These are phyloP conservation scores for Calocera viscosa DNA, from an alignment of 768 basidiomycete species.

Conservation along the genomic window DNA sequence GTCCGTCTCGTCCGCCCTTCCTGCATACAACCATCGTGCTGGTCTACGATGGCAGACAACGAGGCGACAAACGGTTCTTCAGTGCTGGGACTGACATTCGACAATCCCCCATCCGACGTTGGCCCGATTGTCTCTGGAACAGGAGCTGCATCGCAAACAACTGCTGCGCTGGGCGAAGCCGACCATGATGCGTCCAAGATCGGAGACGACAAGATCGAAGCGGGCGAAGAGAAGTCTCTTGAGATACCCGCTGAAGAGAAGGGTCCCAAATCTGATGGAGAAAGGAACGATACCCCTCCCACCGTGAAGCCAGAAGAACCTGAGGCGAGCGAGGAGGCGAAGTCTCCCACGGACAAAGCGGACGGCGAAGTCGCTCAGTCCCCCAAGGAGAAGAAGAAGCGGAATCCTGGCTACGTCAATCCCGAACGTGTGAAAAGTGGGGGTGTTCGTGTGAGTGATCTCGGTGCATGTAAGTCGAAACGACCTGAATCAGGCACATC, in stretches of 20 bases:
- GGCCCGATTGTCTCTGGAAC: background rate
- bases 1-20: background rate
- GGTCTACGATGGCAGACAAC: background rate
- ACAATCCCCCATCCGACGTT: background rate
- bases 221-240: background rate
- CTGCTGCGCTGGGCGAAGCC: background rate
- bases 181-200: background rate
- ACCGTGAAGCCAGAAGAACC: background rate
- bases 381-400: constrained; percentile 44
- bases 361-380: background rate
- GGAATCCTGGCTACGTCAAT: constrained; percentile 48
- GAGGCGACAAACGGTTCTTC: background rate
- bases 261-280: background rate
- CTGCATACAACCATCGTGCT: background rate
- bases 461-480: background rate
- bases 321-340: background rate
- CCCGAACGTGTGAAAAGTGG: constrained; percentile 76
- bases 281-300: background rate
- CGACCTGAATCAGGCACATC: background rate
- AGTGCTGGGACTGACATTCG: background rate
- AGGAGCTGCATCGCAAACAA: background rate
- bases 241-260: background rate
- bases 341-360: background rate
- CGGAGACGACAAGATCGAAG: background rate
- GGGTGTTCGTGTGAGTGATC: constrained; percentile 46